Evolutionary conservation across 331 rosid species (phyloP), one percentile per base, ranked within the genome.

Genomic region (Spiraea crenata): DNA sequence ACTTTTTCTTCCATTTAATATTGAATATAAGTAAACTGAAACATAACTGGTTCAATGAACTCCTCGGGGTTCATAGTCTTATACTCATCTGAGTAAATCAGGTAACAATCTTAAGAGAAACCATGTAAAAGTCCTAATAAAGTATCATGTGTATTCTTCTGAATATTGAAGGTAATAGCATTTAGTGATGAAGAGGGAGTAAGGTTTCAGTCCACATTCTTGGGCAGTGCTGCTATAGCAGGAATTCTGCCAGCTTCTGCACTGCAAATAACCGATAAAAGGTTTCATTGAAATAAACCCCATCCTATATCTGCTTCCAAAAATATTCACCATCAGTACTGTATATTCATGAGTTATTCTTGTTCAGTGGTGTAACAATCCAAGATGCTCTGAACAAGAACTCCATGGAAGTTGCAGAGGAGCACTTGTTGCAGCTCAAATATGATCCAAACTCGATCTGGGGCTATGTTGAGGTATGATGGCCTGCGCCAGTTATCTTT

Each of bases 181-280:
- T 93, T 93, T 84, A 80, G 98, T 67, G 98, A 93, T 74, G 98
- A 93, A 78, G 97, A 91, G 73, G 99, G 99, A 72, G 97, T 93
- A 34, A 87, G 96, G 79, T 93, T 91, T 82, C 97, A 93, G 55
- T 87, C 97, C 58, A 93, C 99, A 66, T 93, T 93, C 81, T 84
- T 93, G 75, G 97, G 99, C 31, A 93, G 96, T 69, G 99, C 88
- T 63, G 96, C 97, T 20, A 4, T 93, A 56, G 95, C 97, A 48
- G 95, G 97, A 68, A 85, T 82, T 76, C 85, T 91, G 71, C 96
- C 95, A 39, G 86, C 62, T 65, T 83, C 88, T 41, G 78, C 87
- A 64, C 73, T 91, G 77, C 86, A 78, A 69, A 82, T 82, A 76
- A 52, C 92, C 58, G 97, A 93, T 84, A 91, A 89, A 78, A 93